Base-by-base conservation (phyloP, 192 early-diverging fungal species). In the Lunasporangiospora selenospora region DNA sequence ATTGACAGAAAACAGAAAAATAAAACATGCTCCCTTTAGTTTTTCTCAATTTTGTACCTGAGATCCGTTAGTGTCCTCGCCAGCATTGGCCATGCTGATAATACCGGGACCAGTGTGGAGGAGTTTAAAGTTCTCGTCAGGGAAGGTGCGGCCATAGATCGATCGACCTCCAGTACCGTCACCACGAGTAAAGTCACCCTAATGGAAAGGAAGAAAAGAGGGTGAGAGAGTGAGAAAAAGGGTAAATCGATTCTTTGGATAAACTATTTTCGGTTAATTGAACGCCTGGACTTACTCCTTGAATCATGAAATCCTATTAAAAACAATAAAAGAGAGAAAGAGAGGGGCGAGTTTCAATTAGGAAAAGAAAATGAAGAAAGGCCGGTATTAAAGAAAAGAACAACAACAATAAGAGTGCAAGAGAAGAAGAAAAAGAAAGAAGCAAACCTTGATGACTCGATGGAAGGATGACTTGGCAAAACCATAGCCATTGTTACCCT, bases 111-210 rank as follows among this genome's bases (percentile, higher is more conserved):
- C 88, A 31, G 86, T 89, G 71, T 97, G 95, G 58, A 91, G 93
- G 46, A 93, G 80, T 57, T 77, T 78, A 71, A 97, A 97, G 75
- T 90, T 95, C 67, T 97, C 95, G 55, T 97, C 95, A 7, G 76
- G 53, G 51, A 87, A 89, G 40, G 70, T 82, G 15, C 78, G 80
- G 3, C 93, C 93, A 60, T 92, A 97, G 43, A 97, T 97, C 52
- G 86, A 88, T 66, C 87, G 77, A 57, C 91, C 90, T 51, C 91
- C 91, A 32, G 90, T 92, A 54, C 91, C 91, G 65, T 93, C 80
- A 59, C 82, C 79, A 12, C 82, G 81, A 52, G 85, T 88, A 57
- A 90, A 86, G 60, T 90, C 88, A 23, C 88, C 88, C 36, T 89
- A 89, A 52, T 85, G 84, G 47, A 85, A 58, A 79, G 88, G n/a